Percentiles rank a stretch among this genome's conserved stretches.
phyloP scores from a whole-genome alignment of 768 basidiomycete genomes.

The Mycena floridula region DNA sequence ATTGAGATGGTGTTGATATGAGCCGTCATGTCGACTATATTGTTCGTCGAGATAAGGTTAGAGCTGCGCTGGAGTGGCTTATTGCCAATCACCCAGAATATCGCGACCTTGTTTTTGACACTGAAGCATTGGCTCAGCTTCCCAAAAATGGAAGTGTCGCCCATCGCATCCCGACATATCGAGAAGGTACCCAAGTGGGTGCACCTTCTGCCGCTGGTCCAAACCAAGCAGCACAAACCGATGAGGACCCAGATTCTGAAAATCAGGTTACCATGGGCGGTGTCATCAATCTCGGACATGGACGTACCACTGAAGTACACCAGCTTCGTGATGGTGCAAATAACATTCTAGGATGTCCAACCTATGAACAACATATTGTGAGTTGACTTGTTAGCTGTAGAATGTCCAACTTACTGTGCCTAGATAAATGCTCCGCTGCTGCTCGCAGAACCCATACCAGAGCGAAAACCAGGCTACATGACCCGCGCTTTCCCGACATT shows the following conservation, averaged over 20 bases:
- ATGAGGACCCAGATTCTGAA: not conserved
- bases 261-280: not conserved
- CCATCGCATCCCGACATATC: slow-evolving; percentile 5
- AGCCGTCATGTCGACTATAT: not conserved
- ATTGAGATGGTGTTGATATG: not conserved
- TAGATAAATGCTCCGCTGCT: not conserved
- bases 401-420: not conserved
- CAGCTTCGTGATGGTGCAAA: not conserved
- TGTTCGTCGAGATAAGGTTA: not conserved
- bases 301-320: not conserved
- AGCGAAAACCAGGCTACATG: not conserved
- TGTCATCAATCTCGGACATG: not conserved
- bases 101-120: not conserved
- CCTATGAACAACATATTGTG: not conserved
- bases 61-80: not conserved
- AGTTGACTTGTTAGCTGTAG: not conserved
- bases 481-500: slow-evolving; percentile 5
- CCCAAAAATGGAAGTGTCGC: slow-evolving; percentile 8
- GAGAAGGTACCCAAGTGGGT: slow-evolving; percentile 4
- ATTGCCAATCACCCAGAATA: not conserved
- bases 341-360: not conserved
- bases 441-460: not conserved
- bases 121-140: slow-evolving; percentile 6
- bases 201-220: slow-evolving; percentile 1
- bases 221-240: not conserved